Evolutionary conservation across 495 filamentous ascomycete genomes (phyloP), one percentile per base, ranked within the genome.

Genomic region (Penicillium manginii): DNA sequence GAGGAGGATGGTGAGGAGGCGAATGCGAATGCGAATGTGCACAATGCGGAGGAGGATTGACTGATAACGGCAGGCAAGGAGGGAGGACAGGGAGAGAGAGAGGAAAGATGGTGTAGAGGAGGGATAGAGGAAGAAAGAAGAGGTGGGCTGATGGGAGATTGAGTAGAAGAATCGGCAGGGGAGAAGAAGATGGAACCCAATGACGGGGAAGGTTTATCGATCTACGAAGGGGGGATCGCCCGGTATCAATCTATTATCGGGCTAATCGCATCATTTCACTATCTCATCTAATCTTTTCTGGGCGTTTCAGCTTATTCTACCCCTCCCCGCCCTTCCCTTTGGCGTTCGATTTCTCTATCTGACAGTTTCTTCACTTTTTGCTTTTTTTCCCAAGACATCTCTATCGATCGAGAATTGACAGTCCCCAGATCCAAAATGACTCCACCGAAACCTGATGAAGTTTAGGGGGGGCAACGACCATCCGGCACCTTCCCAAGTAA

Each of bases 401-500:
- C 55, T 56, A 26, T 23, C 19, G 19, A 52, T 52, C 22, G 31
- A 39, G 15, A 40, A 50, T 21, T 57, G 50, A 61, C 58, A 53
- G 43, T 65, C 74, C 66, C 71, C 68, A 72, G 71, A 77, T 74
- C 62, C 63, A 57, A 68, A 59, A 54, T 57, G 43, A 62, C 65
- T 70, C 74, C 74, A 77, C 71, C 64, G 54, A 62, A 35, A 55
- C 67, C 68, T 56, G 48, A 66, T 70, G 52, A 35, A 63, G 73
- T 62, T 61, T 77, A 71, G 68, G 47, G 45, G 19, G 17, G 52
- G 39, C 49, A 56, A 56, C 39, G 65, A 68, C 53, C 57, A 64
- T 57, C 26, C 18, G 45, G 45, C 58, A 61, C 72, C 60, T 72
- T 65, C 70, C 72, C 56, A 59, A 59, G 54, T 42, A 45, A 58